phyloP scores from a whole-genome alignment of 768 basidiomycete species.

The Calvatia gigantea region DNA sequence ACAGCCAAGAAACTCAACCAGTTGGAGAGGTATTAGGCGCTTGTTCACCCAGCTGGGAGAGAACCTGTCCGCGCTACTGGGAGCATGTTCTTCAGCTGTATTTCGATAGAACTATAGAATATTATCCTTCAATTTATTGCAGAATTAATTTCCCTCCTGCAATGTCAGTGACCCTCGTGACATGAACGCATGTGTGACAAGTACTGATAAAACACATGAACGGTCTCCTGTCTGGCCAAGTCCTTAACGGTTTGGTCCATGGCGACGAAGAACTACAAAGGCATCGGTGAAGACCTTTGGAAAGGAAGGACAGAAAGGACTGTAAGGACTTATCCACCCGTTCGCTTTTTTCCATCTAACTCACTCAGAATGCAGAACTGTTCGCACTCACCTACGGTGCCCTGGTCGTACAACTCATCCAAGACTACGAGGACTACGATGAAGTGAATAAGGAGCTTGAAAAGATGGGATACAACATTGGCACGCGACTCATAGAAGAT shows the following conservation, averaged over 20 bases:
- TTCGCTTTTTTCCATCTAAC: slow-evolving; percentile 16
- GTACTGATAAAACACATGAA: not conserved
- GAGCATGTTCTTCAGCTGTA: not conserved
- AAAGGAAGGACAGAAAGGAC: slow-evolving; percentile 94
- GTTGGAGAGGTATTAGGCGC: slow-evolving; percentile 51
- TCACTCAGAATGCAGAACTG: slow-evolving; percentile 86
- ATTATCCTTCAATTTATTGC: not conserved
- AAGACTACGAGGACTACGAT: slow-evolving; percentile 97
- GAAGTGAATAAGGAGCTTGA: slow-evolving; percentile 97
- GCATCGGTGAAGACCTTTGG: slow-evolving; percentile 93
- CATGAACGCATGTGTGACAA: slow-evolving; percentile 16
- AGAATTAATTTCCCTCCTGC: not conserved
- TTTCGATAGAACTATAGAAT: not conserved
- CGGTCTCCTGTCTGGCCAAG: not conserved
- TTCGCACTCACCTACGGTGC: slow-evolving; percentile 97
- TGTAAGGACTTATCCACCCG: slow-evolving; percentile 40
- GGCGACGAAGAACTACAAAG: slow-evolving; percentile 84
- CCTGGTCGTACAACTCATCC: slow-evolving; percentile 95
- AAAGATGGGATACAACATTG: slow-evolving; percentile 99
- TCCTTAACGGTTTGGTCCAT: slow-evolving; percentile 28
- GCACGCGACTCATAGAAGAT: slow-evolving; percentile 93
- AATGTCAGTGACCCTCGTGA: slow-evolving; percentile 18
- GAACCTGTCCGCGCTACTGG: no score
- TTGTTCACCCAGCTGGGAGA: not conserved
- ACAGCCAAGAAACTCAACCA: slow-evolving; percentile 91